Conservation (phyloP, 768 basidiomycete genomes). For the Guyanaporus albipodus region DNA sequence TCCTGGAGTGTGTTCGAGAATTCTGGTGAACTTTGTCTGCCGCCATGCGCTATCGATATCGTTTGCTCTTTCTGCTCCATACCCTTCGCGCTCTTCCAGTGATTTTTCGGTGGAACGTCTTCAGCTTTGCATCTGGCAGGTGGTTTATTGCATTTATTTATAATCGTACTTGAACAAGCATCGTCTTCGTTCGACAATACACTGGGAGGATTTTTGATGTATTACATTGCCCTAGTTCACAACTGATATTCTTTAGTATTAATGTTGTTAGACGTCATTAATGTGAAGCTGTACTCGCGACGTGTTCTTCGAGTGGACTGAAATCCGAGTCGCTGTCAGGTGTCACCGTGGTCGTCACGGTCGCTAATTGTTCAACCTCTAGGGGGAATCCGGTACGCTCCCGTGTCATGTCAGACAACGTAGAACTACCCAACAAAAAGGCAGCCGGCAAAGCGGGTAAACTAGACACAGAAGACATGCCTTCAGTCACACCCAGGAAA, state of each 20-base stretch:
- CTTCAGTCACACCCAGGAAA: conserved; percentile 21
- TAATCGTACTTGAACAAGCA: conserved; percentile 16
- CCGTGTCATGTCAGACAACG: conserved; percentile 28
- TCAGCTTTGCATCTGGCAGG: conserved; percentile 2
- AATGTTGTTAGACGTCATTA: conserved; percentile 34
- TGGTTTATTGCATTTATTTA: conserved; percentile 19
- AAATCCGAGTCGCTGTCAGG: neutral
- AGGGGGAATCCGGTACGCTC: conserved; percentile 5
- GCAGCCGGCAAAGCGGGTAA: conserved; percentile 9
- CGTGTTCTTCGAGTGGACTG: neutral
- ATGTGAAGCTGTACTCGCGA: conserved; percentile 25
- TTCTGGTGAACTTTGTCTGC: conserved; percentile 40
- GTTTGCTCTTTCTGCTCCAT: conserved; percentile 17
- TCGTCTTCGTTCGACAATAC: conserved; percentile 13
- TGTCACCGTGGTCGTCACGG: conserved; percentile 9
- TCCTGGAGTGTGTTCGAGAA: conserved; percentile 64
- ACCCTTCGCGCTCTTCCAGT: conserved; percentile 10
- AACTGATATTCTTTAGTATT: conserved; percentile 23
- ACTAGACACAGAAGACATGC: conserved; percentile 17
- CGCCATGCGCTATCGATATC: neutral
- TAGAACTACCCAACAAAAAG: conserved; percentile 22
- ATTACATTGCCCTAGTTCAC: conserved; percentile 24
- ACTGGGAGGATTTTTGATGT: conserved; percentile 31
- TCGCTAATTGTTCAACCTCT: conserved; percentile 14
- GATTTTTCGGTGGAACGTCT: conserved; percentile 16